Evolutionary conservation across 768 basidiomycete genomes (phyloP).

Genomic region (Leucogyrophana mollusca): DNA sequence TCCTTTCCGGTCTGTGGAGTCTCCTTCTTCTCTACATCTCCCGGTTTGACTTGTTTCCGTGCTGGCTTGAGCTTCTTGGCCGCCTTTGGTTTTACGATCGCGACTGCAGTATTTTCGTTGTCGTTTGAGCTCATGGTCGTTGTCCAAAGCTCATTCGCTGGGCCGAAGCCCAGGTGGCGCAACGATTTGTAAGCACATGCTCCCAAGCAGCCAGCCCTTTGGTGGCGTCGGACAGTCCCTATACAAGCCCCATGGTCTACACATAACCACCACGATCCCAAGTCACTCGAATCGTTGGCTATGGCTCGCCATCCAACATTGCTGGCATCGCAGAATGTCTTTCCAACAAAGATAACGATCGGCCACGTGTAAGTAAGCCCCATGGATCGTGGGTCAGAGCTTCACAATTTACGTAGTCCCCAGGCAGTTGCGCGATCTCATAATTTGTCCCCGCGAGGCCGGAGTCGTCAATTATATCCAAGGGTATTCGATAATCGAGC

Average conservation of each 20-base stretch:
- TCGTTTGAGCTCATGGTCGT: conserved; percentile 33
- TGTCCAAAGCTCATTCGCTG: no score
- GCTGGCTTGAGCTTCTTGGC: conserved; percentile 83
- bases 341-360: conserved; percentile 48
- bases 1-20: conserved; percentile 92
- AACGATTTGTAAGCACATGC: no score
- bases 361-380: conserved; percentile 57
- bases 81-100: conserved; percentile 22
- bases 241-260: no score
- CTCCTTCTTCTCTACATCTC: conserved; percentile 87
- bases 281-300: conserved; percentile 5
- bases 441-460: conserved; percentile 67
- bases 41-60: conserved; percentile 89
- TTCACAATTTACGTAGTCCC: conserved; percentile 9
- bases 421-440: conserved; percentile 77
- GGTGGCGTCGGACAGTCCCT: no score
- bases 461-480: conserved; percentile 67
- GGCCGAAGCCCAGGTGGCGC: no score
- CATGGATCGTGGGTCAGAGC: neutral
- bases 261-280: no score
- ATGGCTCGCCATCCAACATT: conserved; percentile 51
- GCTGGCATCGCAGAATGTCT: conserved; percentile 40
- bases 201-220: no score
- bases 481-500: conserved; percentile 53
- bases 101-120: conserved; percentile 11